Evolutionary conservation across 208 protist genomes (phyloP).

Genomic region (Trypanosoma melophagium): DNA sequence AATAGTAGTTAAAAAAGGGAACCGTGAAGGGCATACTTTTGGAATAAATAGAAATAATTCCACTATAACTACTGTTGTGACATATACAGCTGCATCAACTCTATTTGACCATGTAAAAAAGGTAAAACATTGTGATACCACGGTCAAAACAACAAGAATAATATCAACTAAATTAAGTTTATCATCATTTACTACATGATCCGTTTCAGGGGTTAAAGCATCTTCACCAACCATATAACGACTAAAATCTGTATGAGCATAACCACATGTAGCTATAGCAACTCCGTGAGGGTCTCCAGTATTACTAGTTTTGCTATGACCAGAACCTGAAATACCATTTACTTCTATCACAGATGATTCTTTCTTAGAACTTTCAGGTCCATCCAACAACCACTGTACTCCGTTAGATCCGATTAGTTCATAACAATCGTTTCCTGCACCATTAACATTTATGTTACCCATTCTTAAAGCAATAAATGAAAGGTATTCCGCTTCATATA

Average conservation of each 20-base stretch:
- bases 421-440: conserved; percentile 20
- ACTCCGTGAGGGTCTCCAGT: background rate
- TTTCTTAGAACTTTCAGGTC: conserved; percentile 5
- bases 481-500: conserved; percentile 77
- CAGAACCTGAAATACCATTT: background rate
- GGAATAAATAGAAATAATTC: background rate
- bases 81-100: conserved; percentile 16
- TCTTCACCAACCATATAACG: too few species aligned
- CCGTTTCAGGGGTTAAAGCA: too few species aligned
- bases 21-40: background rate
- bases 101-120: conserved; percentile 11
- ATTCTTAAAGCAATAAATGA: conserved; percentile 71
- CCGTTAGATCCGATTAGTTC: conserved; percentile 45
- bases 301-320: background rate
- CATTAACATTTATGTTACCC: conserved; percentile 18
- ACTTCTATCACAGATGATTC: background rate
- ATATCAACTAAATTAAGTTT: background rate
- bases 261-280: background rate
- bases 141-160: background rate
- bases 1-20: background rate
- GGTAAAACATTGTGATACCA: conserved; percentile 14
- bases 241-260: too few species aligned
- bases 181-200: background rate
- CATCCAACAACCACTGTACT: conserved; percentile 52
- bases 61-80: background rate